These are phyloP conservation scores for Singerocomus rubriflavus DNA, from an alignment of 1,284 basidiomycete species.

Conservation along the genomic window DNA sequence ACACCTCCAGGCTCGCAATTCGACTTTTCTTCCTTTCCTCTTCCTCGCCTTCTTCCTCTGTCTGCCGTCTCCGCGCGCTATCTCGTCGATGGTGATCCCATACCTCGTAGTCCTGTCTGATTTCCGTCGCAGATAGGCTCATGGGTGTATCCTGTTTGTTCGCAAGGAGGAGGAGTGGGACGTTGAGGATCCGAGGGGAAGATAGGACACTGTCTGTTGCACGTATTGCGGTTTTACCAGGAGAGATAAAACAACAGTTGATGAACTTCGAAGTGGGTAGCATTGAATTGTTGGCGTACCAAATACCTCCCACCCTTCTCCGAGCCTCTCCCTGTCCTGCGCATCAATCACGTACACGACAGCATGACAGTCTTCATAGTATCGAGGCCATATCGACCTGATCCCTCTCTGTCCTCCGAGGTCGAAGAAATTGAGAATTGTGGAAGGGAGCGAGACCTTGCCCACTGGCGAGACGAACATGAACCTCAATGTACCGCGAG, in stretches of 20 bases:
- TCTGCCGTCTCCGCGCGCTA: conserved; percentile 53
- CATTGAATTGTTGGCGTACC: conserved; percentile 49
- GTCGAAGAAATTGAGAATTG: conserved; percentile 93
- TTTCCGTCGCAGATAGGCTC: conserved; percentile 83
- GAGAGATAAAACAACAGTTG: background rate
- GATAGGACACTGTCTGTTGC: conserved; percentile 76
- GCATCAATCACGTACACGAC: conserved; percentile 92
- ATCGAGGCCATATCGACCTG: conserved; percentile 87
- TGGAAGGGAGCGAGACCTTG: conserved; percentile 83
- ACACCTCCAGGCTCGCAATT: conserved; percentile 82
- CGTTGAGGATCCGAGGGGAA: conserved; percentile 80
- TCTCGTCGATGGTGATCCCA: conserved; percentile 79
- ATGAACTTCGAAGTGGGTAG: conserved; percentile 6
- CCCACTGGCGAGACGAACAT: conserved; percentile 56
- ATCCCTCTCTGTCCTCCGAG: conserved; percentile 90
- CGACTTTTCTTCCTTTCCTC: conserved; percentile 54
- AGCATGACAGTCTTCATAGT: conserved; percentile 93
- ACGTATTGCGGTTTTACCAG: too few relatives aligned
- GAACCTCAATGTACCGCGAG: background rate
- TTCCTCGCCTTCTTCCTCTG: conserved; percentile 44
- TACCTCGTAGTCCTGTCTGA: conserved; percentile 79
- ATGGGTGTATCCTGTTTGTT: conserved; percentile 88
- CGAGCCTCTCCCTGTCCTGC: conserved; percentile 77
- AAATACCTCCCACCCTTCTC: conserved; percentile 93
- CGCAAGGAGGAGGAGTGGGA: conserved; percentile 84